Evolutionary conservation across 2,329 filamentous ascomycete genomes (phyloP), one percentile per base, ranked within the genome.

Genomic region (Epichloe sibirici): DNA sequence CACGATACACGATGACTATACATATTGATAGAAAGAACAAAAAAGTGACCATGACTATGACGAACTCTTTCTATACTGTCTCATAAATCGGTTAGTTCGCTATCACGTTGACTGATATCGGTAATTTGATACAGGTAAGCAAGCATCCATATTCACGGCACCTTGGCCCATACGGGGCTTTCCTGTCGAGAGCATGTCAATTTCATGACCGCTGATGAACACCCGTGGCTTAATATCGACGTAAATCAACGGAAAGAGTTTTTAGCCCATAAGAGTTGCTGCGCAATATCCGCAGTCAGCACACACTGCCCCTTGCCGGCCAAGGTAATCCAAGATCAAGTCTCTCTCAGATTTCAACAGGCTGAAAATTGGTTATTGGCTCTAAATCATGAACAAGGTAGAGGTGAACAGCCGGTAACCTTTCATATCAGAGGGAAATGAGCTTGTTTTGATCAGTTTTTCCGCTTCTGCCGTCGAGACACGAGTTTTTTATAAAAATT

Each of bases 401-500:
- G 21, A 23, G 12, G 21, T 23, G 40, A 23, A 15, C 5, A 25
- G 12, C 9, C 8, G 8, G 17, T 44, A 21, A 6, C 42, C 23
- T 44, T 12, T 21, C 8, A 28, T 4, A 7, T 23, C 5, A 44
- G 8, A 44, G 4, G 21, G 23, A 44, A 5, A 9, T 42, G 35
- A 42, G 42, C 31, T 31, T 11, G 42, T 25, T 25, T 49, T 52
- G 57, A 49, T 63, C 49, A 58, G 21, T 56, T 54, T 23, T 57
- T 55, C 46, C 54, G 52, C 52, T 63, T 67, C 25, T 66, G 65
- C 48, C 68, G 61, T 45, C 65, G 60, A 23, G 71, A 65, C 64
- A 86, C 81, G 58, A 95, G 68, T 52, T 83, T 85, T 65, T 91
- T 91, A 74, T 96, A 97, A 62, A 88, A 86, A 0, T 79, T 83